Conservation (phyloP, 495 filamentous ascomycete species). For the Xylaria sp. region DNA sequence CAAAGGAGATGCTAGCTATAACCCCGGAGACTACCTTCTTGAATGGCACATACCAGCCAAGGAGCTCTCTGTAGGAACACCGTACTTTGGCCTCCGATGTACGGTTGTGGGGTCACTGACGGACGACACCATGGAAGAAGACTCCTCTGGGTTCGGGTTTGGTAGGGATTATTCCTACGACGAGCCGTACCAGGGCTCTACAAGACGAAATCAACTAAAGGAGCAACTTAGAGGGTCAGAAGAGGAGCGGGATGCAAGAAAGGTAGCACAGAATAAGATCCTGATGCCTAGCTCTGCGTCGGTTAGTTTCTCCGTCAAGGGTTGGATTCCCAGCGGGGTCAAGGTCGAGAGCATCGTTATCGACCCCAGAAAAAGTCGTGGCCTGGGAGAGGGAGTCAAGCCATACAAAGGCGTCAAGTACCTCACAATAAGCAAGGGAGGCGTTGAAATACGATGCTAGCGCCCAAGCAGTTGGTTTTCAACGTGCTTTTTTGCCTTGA, state of each 20-base stretch:
- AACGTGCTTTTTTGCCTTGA: neutral
- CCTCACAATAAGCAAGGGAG: slow-evolving; percentile 83
- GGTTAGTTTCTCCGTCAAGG: slow-evolving; percentile 89
- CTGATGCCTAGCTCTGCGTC: slow-evolving; percentile 91
- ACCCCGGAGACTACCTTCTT: slow-evolving; percentile 70
- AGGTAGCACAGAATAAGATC: slow-evolving; percentile 72
- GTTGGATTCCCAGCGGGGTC: slow-evolving; percentile 94
- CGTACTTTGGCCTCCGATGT: slow-evolving; percentile 74
- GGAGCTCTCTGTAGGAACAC: slow-evolving; percentile 66
- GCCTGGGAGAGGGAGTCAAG: slow-evolving; percentile 84
- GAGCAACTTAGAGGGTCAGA: slow-evolving; percentile 50
- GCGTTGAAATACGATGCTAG: slow-evolving; percentile 80
- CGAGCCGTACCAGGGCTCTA: slow-evolving; percentile 59
- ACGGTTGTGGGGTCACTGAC: slow-evolving; percentile 74
- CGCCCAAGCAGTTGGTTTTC: neutral
- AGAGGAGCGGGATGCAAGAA: slow-evolving; percentile 56
- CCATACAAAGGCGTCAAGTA: slow-evolving; percentile 99
- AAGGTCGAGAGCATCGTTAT: slow-evolving; percentile 88
- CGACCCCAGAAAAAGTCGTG: slow-evolving; percentile 83
- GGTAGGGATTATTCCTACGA: slow-evolving; percentile 67
- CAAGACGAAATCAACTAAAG: slow-evolving; percentile 43
- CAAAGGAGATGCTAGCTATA: slow-evolving; percentile 84
- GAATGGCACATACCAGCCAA: slow-evolving; percentile 86
- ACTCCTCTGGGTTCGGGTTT: slow-evolving; percentile 57
- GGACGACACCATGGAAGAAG: slow-evolving; percentile 65